Base-by-base conservation (phyloP, 352 stramenopile genomes). In the Pythium brachiatum region DNA sequence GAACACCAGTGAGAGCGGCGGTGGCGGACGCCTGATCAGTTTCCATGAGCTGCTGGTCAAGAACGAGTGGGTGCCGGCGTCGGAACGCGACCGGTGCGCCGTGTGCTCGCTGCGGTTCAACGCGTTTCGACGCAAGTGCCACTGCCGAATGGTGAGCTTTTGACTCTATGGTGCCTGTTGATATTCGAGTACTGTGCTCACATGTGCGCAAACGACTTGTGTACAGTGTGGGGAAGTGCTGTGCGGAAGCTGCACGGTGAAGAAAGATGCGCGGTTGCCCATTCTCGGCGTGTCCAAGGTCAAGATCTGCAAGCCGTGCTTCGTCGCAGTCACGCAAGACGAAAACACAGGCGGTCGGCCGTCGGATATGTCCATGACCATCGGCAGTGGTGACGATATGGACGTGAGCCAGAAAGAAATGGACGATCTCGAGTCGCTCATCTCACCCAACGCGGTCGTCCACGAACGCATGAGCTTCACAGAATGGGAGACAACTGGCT, bases 161-260 rank as follows among this genome's bases (percentile, higher is more conserved):
- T 46, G 5, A 21, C 38, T 23, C 7, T 46, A 34, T 34, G 29
- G 5, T 11, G 29, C 9, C 5, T 5, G 9, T 34, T 11, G 29
- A 34, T 34, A 15, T 51, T 29, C 2, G 3, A 29, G n/a, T 18
- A 31, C 43, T 8, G n/a, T 51, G 21, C 43, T n/a, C 13, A 7
- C 7, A 39, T 39, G 7, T 39, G 32, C 13, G 13, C 12, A 23
- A 48, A 9, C 41, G 41, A n/a, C n/a, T n/a, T n/a, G n/a, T n/a
- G n/a, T n/a, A 41, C 25, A 69, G 62, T 69, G 55, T 25, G 62
- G 62, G 0, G 54, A 68, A 51, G 53, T 69, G 16, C 25, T 69
- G 8, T 69, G 62, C 32, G 31, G 29, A 15, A 60, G n/a, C 9
- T 69, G 62, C 34, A 54, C 29, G 25, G 41, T 69, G 47, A 69